These are phyloP conservation scores for Exophiala spinifera DNA, from an alignment of 2,329 filamentous ascomycete genomes.

Conservation along the genomic window DNA sequence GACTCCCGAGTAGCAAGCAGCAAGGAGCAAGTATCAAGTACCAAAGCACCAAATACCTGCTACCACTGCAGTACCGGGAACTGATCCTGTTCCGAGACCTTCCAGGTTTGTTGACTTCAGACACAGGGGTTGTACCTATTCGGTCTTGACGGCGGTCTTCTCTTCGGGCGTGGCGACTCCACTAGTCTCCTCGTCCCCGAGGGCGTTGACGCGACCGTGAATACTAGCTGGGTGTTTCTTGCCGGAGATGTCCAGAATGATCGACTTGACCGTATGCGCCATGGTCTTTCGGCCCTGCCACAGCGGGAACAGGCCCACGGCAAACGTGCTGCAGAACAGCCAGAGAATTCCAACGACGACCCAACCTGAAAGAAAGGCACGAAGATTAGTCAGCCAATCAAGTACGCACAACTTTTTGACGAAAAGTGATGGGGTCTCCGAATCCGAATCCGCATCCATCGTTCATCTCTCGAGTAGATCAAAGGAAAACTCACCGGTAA, in stretches of 20 bases:
- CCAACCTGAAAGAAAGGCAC: slow-evolving; percentile 55
- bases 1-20: no score
- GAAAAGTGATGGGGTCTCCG: no score
- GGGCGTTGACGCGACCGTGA: slow-evolving; percentile 29
- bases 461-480: no score
- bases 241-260: slow-evolving; percentile 58
- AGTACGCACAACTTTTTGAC: no score
- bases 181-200: slow-evolving; percentile 40
- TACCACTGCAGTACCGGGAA: no score
- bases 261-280: slow-evolving; percentile 57
- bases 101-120: no score
- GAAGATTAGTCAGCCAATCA: no score
- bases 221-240: slow-evolving; percentile 33
- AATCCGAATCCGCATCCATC: no score
- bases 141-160: slow-evolving; percentile 35
- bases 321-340: slow-evolving; percentile 69
- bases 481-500: slow-evolving; percentile 48
- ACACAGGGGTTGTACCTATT: no score
- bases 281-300: slow-evolving; percentile 74
- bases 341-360: slow-evolving; percentile 73
- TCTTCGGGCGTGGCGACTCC: slow-evolving; percentile 49
- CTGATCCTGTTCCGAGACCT: no score
- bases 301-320: slow-evolving; percentile 76
- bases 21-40: no score
- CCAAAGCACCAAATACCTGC: no score